Base-by-base conservation (phyloP, 345 rosid genomes). In the Lumnitzera racemosa region DNA sequence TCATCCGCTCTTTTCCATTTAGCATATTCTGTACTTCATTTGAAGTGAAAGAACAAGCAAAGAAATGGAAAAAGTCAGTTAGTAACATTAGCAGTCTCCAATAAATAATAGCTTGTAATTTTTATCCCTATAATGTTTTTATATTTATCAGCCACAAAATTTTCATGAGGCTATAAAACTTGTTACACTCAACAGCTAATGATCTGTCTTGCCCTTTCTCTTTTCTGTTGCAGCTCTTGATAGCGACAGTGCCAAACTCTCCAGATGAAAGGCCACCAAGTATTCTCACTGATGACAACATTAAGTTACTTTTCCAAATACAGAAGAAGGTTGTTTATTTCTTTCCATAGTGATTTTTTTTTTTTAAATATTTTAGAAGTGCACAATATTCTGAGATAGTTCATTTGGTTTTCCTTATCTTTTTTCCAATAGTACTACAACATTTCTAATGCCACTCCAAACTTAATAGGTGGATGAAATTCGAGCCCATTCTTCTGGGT, bases 241-340 rank as follows among this genome's bases (percentile, higher is more conserved):
- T 94, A 78, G 92, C 90, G 49, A 88, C 99, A 68, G 47, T 78
- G 80, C 89, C 92, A 58, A 76, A 58, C 66, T 59, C 77, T 23
- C 46, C 62, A 57, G 72, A 72, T 29, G 86, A 67, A 29, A 85
- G 79, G 56, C 61, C 69, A 23, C 87, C 96, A 13, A 85, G 80
- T 65, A 90, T 94, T 75, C 70, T 94, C 79, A 86, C 97, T 3
- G 92, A 90, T 46, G 78, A 79, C 47, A 94, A 84, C 68, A 86
- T 94, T 57, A 88, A 90, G 81, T 79, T 94, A 67, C 90, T 90
- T 61, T 94, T 94, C 67, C 92, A 94, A 52, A 77, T 94, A 68
- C 99, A 94, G 64, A 90, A 82, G 75, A 94, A 84, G 99, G 99
- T 94, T 67, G 15, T 29, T 52, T 11, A 50, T 70, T 59, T 63